A percentile compares a stretch with the other conserved stretches of the same genome.
phyloP scores from a whole-genome alignment of 768 basidiomycete species.

The Lentinula aciculospora region DNA sequence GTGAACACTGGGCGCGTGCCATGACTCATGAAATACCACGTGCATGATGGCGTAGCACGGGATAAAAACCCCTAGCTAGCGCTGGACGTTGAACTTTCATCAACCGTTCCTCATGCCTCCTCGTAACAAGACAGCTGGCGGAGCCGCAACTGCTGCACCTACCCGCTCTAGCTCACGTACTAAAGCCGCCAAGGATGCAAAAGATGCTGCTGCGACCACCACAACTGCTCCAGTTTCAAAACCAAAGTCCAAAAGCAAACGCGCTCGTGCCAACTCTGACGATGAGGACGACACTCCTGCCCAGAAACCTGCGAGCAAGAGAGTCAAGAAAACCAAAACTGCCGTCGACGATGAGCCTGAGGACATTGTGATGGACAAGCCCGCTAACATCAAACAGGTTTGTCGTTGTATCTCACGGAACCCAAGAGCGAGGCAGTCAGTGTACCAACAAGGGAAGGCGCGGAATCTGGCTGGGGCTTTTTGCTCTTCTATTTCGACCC shows the following conservation, averaged over 20 bases:
- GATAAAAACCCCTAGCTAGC: not conserved
- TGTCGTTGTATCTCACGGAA: too few species aligned
- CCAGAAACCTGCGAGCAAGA: conserved; percentile 9
- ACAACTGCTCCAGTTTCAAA: conserved; percentile 19
- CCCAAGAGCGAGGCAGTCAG: too few species aligned
- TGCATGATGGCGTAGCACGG: not conserved
- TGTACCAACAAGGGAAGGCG: too few species aligned
- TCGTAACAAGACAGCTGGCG: conserved; percentile 35
- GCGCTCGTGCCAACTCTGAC: conserved; percentile 18
- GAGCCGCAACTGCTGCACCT: conserved; percentile 21
- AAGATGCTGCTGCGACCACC: conserved; percentile 16
- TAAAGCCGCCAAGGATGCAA: conserved; percentile 21
- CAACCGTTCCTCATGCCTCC: conserved; percentile 31
- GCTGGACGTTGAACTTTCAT: not conserved
- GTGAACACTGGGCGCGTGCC: too few species aligned
- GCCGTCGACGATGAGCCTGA: conserved; percentile 14
- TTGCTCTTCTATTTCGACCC: too few species aligned
- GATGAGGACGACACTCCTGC: conserved; percentile 8
- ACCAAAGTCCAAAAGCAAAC: conserved; percentile 26
- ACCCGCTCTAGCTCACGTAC: conserved; percentile 33
- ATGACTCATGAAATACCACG: not conserved
- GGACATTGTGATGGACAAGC: conserved; percentile 19
- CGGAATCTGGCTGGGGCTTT: too few species aligned
- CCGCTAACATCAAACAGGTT: conserved; percentile 39
- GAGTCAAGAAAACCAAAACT: conserved; percentile 14